A percentile compares a stretch with the other conserved stretches of the same genome.
Evolutionary conservation across 2,329 filamentous ascomycete genomes (phyloP).

Genomic region (Aspergillus sp.): DNA sequence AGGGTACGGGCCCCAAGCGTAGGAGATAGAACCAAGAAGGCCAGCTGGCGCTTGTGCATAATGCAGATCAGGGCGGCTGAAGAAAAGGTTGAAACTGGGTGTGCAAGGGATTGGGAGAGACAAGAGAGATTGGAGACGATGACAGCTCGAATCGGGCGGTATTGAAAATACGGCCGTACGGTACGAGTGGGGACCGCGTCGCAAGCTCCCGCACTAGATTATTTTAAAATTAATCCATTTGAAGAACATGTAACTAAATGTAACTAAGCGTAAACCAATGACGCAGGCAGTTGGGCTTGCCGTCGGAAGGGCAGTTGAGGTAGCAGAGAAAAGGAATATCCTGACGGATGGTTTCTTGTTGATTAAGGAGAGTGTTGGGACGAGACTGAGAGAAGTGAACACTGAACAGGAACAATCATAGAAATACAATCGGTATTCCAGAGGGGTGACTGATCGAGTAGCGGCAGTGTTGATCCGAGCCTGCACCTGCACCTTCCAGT

Average conservation of each 20-base stretch:
- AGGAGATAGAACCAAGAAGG: neutral
- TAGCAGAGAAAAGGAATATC: too few species aligned
- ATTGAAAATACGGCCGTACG: neutral
- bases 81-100: neutral
- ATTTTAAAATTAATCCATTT: neutral
- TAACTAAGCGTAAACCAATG: too few species aligned
- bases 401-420: neutral
- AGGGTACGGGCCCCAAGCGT: too few species aligned
- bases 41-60: neutral
- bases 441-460: neutral
- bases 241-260: too few species aligned
- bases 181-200: conserved; percentile 3
- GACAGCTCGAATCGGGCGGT: neutral
- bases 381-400: neutral
- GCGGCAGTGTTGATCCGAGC: conserved; percentile 1
- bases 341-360: neutral
- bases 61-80: neutral
- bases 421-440: neutral
- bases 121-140: neutral
- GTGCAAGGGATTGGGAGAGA: neutral
- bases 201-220: neutral
- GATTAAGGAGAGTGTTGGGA: neutral
- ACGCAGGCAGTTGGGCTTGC: too few species aligned
- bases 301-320: too few species aligned
- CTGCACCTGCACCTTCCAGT: neutral